These are phyloP conservation scores for Chrysosporium queenslandicum DNA, from an alignment of 2,329 filamentous ascomycete genomes.

Conservation along the genomic window DNA sequence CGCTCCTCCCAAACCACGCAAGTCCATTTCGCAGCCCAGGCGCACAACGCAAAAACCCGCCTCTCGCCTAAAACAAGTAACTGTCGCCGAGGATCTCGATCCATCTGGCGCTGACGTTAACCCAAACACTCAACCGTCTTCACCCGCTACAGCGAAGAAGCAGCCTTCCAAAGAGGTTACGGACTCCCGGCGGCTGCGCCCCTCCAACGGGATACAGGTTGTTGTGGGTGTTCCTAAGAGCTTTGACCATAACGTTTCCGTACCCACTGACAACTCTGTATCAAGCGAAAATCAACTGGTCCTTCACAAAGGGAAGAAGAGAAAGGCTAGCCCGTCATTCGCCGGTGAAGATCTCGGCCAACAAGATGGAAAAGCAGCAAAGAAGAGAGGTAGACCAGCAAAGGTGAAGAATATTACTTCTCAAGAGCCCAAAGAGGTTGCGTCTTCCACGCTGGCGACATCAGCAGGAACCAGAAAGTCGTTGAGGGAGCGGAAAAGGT, in stretches of 20 bases:
- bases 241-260: not conserved
- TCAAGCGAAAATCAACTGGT: slow-evolving; percentile 2
- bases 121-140: not conserved
- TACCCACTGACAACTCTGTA: not conserved
- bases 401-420: not conserved
- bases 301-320: slow-evolving; percentile 5
- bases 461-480: not conserved
- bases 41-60: not conserved
- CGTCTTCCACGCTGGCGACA: not conserved
- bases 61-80: slow-evolving; percentile 9
- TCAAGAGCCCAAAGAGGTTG: not conserved
- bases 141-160: not conserved
- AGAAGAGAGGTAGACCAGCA: slow-evolving; percentile 3
- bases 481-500: slow-evolving; percentile 1
- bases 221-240: slow-evolving; percentile 7
- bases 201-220: slow-evolving; percentile 2
- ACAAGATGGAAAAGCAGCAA: not conserved
- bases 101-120: not conserved
- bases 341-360: not conserved
- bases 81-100: not conserved
- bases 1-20: not conserved
- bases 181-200: not conserved
- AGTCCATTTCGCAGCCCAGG: not conserved
- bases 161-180: not conserved
- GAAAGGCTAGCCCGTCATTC: slow-evolving; percentile 3